Conservation (phyloP, 441 rosid genomes). For the Erodium moschatum region DNA sequence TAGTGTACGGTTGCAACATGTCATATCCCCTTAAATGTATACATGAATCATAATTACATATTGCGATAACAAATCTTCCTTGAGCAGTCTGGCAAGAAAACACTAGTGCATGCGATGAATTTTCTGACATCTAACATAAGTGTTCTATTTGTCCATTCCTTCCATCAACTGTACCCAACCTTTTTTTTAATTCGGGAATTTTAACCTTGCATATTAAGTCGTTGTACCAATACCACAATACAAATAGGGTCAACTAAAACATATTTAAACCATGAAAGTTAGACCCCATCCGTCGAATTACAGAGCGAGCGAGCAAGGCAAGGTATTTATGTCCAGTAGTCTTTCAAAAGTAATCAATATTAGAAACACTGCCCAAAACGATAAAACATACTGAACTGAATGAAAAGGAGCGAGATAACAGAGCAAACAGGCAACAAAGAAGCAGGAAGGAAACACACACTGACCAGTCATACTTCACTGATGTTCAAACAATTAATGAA, state of each 20-base stretch:
- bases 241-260: not conserved
- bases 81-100: not conserved
- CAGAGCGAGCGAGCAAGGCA: too few relatives aligned
- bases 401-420: not conserved
- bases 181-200: not conserved
- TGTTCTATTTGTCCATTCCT: not conserved
- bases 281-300: too few relatives aligned
- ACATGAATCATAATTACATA: not conserved
- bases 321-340: too few relatives aligned
- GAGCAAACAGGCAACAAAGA: not conserved
- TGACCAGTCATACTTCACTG: not conserved
- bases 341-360: too few relatives aligned
- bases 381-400: not conserved
- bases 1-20: too few relatives aligned
- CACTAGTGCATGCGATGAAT: not conserved
- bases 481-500: not conserved
- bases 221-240: not conserved
- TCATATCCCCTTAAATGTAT: not conserved
- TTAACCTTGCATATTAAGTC: not conserved
- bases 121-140: slow-evolving; percentile 1
- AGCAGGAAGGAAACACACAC: not conserved
- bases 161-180: not conserved
- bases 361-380: too few relatives aligned
- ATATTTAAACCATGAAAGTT: not conserved
- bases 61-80: too few relatives aligned